Evolutionary conservation across 2,329 filamentous ascomycete genomes (phyloP).

Genomic region (Chalara sp.): DNA sequence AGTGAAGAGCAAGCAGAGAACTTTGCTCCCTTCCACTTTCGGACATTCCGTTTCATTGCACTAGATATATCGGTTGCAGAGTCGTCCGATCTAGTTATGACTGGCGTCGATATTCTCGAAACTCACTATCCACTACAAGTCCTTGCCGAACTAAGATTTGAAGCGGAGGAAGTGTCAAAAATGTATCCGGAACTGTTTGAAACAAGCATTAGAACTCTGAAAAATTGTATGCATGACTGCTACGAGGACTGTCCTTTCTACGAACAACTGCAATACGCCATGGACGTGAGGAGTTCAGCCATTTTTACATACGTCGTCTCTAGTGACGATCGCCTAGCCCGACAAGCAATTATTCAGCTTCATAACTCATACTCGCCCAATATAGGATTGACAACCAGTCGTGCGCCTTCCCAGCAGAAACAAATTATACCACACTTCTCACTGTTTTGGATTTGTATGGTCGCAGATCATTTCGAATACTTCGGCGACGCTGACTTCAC

Average conservation of each 20-base stretch:
- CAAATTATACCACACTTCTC: slow-evolving; percentile 8
- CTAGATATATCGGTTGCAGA: not conserved
- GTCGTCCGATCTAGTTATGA: not conserved
- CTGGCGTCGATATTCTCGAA: slow-evolving; percentile 1
- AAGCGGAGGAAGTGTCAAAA: not conserved
- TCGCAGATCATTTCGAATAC: slow-evolving; percentile 1
- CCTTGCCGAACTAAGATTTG: not conserved
- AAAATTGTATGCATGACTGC: slow-evolving; percentile 15
- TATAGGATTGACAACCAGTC: slow-evolving; percentile 4
- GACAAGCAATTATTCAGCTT: slow-evolving; percentile 22
- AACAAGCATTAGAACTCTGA: slow-evolving; percentile 5
- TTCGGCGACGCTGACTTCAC: not conserved
- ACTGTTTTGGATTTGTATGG: slow-evolving; percentile 5
- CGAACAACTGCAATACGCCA: slow-evolving; percentile 28
- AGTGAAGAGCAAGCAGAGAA: not conserved
- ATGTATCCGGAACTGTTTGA: not conserved
- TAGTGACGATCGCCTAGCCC: slow-evolving; percentile 27
- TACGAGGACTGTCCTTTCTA: slow-evolving; percentile 31
- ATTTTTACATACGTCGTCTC: slow-evolving; percentile 28
- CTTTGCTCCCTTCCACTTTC: slow-evolving; percentile 5
- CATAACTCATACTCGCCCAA: slow-evolving; percentile 1
- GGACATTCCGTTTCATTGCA: slow-evolving; percentile 3
- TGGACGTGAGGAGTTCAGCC: slow-evolving; percentile 21
- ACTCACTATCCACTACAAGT: slow-evolving; percentile 1
- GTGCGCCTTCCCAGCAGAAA: slow-evolving; percentile 1